Percentiles rank a stretch among this genome's conserved stretches.
Evolutionary conservation across 257 asterid genomes (phyloP).

Genomic region (Nicotiana knightiana): DNA sequence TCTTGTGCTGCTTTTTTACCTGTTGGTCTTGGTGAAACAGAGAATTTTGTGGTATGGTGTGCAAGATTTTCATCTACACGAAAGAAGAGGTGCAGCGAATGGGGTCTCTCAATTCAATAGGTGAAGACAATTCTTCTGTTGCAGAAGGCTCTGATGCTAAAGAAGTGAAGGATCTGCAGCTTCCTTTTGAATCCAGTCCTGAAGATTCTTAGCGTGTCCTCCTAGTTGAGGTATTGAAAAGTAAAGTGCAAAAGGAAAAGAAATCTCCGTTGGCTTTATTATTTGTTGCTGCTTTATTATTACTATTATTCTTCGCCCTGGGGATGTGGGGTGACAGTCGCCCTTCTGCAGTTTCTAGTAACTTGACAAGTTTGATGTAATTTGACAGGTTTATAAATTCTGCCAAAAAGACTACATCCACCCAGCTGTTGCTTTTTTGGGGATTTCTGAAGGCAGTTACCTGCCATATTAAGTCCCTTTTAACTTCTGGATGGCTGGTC

Average conservation of each 20-base stretch:
- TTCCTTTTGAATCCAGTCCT: slow-evolving; percentile 39
- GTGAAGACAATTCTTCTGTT: slow-evolving; percentile 57
- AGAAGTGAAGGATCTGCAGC: slow-evolving; percentile 51
- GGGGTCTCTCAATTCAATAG: slow-evolving; percentile 65
- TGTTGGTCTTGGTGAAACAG: slow-evolving; percentile 27
- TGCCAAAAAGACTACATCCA: not conserved
- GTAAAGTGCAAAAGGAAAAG: not conserved
- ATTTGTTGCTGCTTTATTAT: not conserved
- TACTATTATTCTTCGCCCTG: not conserved
- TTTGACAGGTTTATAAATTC: not conserved
- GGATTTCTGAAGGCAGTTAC: not conserved
- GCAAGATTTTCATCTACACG: slow-evolving; percentile 58
- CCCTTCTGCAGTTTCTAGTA: not conserved
- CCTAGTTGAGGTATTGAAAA: slow-evolving; percentile 18
- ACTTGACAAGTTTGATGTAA: not conserved
- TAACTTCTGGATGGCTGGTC: slow-evolving; percentile 5
- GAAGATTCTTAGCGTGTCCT: slow-evolving; percentile 33
- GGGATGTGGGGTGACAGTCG: not conserved
- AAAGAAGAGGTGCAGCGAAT: slow-evolving; percentile 66
- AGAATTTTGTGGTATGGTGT: slow-evolving; percentile 75
- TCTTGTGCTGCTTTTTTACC: not conserved
- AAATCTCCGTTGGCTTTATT: not conserved
- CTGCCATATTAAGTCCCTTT: not conserved
- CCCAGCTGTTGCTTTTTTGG: not conserved
- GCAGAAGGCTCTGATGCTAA: slow-evolving; percentile 62